Base-by-base conservation (phyloP, 768 basidiomycete genomes). In the Boletus subparvulus region DNA sequence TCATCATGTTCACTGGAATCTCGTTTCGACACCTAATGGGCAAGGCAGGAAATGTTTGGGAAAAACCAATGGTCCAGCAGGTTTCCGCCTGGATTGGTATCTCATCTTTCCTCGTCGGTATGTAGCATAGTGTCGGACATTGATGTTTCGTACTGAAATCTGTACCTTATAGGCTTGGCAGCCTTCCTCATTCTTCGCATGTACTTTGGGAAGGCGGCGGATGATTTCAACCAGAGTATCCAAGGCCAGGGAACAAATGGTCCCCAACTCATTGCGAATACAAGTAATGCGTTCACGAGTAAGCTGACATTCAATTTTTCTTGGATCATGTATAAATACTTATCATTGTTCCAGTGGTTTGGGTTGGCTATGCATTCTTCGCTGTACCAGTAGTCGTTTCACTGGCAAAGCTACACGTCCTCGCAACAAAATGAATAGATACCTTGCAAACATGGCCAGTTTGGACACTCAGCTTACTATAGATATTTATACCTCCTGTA, bases 261-360 rank as follows among this genome's bases (percentile, higher is more conserved):
- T 6, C 86, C 87, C 2, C 73, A 82, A 35, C 75, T 92, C 43
- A 73, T 83, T 43, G 90, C 90, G 30, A 68, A 74, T 12, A 75
- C 76, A n/a, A 80, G 86, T 58, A 90, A 88, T 61, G 88, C 82
- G 8, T 92, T 91, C 60, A 86, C 83, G 43, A 88, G 90, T 92
- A 59, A 65, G 86, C 80, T 14, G 10, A 26, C 39, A 28, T 39
- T 58, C 14, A 35, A 40, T 10, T 24, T 16, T 26, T 48, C 24
- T 55, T 3, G 11, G 30, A 47, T 43, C 24, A 19, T 21, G 37
- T 28, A 39, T 36, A 41, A 45, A 42, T 37, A 39, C 39, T 61
- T 26, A 63, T 54, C 10, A 16, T 50, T 10, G 14, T 32, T 14
- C 6, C 43, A 92, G 90, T 92, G 88, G 78, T 86, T 42, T 91